A percentile compares a stretch with the other conserved stretches of the same genome.
Evolutionary conservation across 768 basidiomycete species (phyloP).

Genomic region (Mrakia frigida): DNA sequence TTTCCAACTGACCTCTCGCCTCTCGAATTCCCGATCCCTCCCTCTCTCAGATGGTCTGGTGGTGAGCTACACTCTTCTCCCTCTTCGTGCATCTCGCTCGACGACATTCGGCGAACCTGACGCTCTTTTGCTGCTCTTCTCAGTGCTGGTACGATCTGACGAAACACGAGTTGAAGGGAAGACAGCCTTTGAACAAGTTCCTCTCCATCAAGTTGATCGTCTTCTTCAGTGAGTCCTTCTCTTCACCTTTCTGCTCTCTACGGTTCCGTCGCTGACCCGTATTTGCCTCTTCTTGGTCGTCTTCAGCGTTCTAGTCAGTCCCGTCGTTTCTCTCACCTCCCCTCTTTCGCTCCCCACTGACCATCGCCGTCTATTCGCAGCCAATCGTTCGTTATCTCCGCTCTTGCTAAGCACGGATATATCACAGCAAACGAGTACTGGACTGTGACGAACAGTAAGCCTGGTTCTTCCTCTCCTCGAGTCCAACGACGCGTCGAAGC

Average conservation of each 20-base stretch:
- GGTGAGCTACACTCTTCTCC: conserved; percentile 38
- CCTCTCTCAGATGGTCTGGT: not conserved
- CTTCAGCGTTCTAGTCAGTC: conserved; percentile 66
- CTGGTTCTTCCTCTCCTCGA: too few species aligned
- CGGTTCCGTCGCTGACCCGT: too few species aligned
- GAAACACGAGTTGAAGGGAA: conserved; percentile 68
- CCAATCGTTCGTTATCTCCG: conserved; percentile 52
- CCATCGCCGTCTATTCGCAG: not conserved
- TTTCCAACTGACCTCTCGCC: conserved; percentile 37
- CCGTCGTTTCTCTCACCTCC: conserved; percentile 51
- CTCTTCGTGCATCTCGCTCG: conserved; percentile 59
- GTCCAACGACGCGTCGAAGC: too few species aligned
- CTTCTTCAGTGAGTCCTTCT: conserved; percentile 50
- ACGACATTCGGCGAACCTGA: conserved; percentile 85
- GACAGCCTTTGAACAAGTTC: conserved; percentile 77
- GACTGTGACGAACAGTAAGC: conserved; percentile 63
- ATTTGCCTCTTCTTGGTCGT: too few species aligned
- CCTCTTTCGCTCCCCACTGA: conserved; percentile 45
- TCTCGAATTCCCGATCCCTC: too few species aligned
- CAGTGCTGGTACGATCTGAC: conserved; percentile 71
- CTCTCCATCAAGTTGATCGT: conserved; percentile 72
- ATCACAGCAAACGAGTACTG: conserved; percentile 72
- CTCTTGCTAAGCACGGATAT: conserved; percentile 58
- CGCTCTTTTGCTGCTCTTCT: conserved; percentile 55
- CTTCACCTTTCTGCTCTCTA: too few species aligned